Evolutionary conservation across 345 rosid species (phyloP).

Genomic region (Hypericum androsaemum): DNA sequence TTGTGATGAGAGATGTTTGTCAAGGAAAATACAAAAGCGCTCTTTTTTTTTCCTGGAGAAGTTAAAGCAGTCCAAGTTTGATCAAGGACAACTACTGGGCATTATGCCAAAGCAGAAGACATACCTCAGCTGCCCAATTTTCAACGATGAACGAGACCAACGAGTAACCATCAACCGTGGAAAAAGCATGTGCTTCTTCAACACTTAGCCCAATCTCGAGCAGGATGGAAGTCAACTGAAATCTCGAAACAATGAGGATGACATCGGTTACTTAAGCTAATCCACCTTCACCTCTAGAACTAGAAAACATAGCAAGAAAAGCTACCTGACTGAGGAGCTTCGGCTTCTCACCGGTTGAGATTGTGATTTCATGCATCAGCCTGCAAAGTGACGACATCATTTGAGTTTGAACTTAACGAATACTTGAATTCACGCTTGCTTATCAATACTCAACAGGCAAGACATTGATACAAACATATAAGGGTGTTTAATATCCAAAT

Average conservation of each 20-base stretch:
- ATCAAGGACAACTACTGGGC: neutral
- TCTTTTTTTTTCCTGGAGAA: no score
- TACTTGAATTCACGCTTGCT: no score
- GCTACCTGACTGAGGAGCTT: slow-evolving; percentile 58
- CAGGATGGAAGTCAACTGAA: slow-evolving; percentile 1
- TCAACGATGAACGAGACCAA: neutral
- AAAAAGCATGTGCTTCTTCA: slow-evolving; percentile 4
- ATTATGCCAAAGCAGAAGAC: neutral
- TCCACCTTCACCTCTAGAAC: slow-evolving; percentile 9
- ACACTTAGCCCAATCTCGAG: neutral
- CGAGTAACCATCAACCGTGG: neutral
- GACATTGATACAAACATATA: no score
- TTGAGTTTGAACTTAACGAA: neutral
- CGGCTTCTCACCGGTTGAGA: slow-evolving; percentile 56
- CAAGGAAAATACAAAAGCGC: no score
- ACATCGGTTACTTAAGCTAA: neutral
- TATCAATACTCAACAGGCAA: no score
- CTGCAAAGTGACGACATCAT: slow-evolving; percentile 21
- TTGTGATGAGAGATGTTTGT: no score
- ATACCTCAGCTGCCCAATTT: neutral
- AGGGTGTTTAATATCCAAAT: no score
- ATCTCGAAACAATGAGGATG: neutral
- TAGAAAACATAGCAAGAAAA: slow-evolving; percentile 10
- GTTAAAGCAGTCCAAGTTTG: no score
- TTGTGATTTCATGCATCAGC: slow-evolving; percentile 62